Evolutionary conservation across 768 basidiomycete species (phyloP).

Genomic region (Sarcomyxa edulis): DNA sequence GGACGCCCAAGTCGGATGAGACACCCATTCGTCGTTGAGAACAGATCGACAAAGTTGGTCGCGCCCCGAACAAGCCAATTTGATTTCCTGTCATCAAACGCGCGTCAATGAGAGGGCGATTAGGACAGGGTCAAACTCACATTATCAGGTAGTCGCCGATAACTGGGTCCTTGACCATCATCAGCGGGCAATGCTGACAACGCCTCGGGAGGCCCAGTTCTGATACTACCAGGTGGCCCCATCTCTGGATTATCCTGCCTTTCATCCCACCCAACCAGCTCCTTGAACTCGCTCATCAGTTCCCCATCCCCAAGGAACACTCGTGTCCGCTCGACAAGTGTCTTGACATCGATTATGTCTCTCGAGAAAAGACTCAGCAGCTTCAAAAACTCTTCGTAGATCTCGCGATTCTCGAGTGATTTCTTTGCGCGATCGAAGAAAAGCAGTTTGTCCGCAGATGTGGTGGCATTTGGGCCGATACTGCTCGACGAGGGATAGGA

Average conservation of each 20-base stretch:
- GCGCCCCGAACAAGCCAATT: slow-evolving; percentile 88
- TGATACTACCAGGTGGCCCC: slow-evolving; percentile 74
- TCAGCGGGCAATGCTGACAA: slow-evolving; percentile 75
- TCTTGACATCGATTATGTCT: slow-evolving; percentile 84
- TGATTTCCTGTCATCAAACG: slow-evolving; percentile 62
- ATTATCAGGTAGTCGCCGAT: slow-evolving; percentile 81
- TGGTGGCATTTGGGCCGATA: no score
- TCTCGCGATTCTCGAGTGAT: slow-evolving; percentile 64
- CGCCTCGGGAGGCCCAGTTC: slow-evolving; percentile 72
- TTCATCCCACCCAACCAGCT: slow-evolving; percentile 77
- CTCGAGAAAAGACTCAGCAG: slow-evolving; percentile 85
- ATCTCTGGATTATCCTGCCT: slow-evolving; percentile 52
- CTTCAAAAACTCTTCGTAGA: slow-evolving; percentile 93
- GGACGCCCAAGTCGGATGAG: slow-evolving; percentile 97
- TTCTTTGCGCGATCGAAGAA: slow-evolving; percentile 96
- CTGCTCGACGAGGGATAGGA: no score
- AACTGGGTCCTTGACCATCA: slow-evolving; percentile 90
- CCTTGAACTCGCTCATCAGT: slow-evolving; percentile 79
- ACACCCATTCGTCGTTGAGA: slow-evolving; percentile 97
- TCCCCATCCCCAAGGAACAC: slow-evolving; percentile 81
- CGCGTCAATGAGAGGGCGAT: slow-evolving; percentile 8
- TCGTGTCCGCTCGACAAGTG: slow-evolving; percentile 75
- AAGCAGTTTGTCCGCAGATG: slow-evolving; percentile 68
- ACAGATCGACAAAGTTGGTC: slow-evolving; percentile 94
- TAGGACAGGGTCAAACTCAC: slow-evolving; percentile 45